phyloP scores from a whole-genome alignment of 352 stramenopile species.

The Pythium rhizo-oryzae region DNA sequence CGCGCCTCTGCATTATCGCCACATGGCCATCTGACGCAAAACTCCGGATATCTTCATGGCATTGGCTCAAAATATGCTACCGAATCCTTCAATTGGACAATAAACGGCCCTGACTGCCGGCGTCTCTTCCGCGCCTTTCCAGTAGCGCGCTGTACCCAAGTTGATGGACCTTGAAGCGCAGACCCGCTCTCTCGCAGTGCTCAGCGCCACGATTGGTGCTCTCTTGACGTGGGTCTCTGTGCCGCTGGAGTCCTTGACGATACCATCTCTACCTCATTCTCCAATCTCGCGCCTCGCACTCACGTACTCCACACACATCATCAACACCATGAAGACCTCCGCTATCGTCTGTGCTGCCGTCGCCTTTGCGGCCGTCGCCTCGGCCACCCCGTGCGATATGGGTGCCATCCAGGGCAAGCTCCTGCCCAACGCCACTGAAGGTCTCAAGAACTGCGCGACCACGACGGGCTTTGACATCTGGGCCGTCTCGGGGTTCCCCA shows the following conservation, averaged over 20 bases:
- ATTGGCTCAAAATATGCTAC: neutral
- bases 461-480: conserved; percentile 61
- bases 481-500: conserved; percentile 40
- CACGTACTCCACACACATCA: conserved; percentile 1
- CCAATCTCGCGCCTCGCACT: conserved; percentile 6
- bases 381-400: conserved; percentile 44
- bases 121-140: conserved; percentile 9
- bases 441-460: conserved; percentile 37
- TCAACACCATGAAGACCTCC: conserved; percentile 35
- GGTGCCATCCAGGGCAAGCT: conserved; percentile 49
- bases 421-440: conserved; percentile 51
- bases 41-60: neutral
- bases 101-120: too few species aligned
- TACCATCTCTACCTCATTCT: conserved; percentile 7
- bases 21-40: neutral
- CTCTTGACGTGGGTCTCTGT: neutral
- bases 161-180: conserved; percentile 1
- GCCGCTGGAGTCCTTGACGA: neutral
- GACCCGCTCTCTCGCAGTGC: conserved; percentile 10
- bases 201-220: neutral
- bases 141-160: conserved; percentile 4
- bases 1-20: conserved; percentile 1
- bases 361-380: conserved; percentile 27
- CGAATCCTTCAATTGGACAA: too few species aligned
- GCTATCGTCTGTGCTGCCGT: conserved; percentile 21